These are phyloP conservation scores for Lactifluus piperatus DNA, from an alignment of 768 basidiomycete species.

Conservation along the genomic window DNA sequence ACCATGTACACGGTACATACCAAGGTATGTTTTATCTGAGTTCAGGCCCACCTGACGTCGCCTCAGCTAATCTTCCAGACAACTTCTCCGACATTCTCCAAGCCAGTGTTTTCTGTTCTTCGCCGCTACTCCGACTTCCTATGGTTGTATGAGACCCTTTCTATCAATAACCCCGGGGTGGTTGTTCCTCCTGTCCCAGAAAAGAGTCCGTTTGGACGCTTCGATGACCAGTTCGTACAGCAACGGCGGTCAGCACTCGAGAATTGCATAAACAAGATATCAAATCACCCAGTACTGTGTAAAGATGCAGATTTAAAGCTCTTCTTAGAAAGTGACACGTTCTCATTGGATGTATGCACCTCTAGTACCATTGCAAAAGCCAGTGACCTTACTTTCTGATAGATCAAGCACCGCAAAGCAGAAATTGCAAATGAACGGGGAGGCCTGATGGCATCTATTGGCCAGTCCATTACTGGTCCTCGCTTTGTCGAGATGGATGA, in stretches of 20 bases:
- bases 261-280: constrained; percentile 87
- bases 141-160: constrained; percentile 89
- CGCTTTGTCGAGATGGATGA: constrained; percentile 87
- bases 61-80: constrained; percentile 40
- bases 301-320: constrained; percentile 83
- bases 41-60: background rate
- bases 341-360: constrained; percentile 72
- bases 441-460: constrained; percentile 77
- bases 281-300: constrained; percentile 82
- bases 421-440: constrained; percentile 71
- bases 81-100: constrained; percentile 74
- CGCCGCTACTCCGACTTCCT: constrained; percentile 97
- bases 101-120: constrained; percentile 83
- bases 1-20: constrained; percentile 98
- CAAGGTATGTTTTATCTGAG: constrained; percentile 38
- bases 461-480: constrained; percentile 68
- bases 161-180: constrained; percentile 89
- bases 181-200: constrained; percentile 96
- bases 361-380: background rate
- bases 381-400: constrained; percentile 7
- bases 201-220: constrained; percentile 89
- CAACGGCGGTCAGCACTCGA: constrained; percentile 79
- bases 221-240: constrained; percentile 86
- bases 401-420: constrained; percentile 85
- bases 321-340: constrained; percentile 91